phyloP scores from a whole-genome alignment of 306 rosid genomes.

The Lathyrus oleraceus region DNA sequence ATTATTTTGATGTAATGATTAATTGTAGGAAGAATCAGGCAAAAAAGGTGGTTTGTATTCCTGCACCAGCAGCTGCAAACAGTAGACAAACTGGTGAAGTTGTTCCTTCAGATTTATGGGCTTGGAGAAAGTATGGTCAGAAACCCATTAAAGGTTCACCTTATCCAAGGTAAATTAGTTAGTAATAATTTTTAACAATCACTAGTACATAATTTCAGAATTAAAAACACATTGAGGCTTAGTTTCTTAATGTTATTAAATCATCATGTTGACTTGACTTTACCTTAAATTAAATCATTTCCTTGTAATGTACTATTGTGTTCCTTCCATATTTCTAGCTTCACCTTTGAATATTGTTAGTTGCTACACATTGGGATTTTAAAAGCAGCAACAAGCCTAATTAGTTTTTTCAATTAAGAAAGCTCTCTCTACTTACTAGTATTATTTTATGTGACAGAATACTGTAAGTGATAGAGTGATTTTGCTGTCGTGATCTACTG shows the following conservation, averaged over 20 bases:
- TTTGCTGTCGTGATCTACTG: not conserved
- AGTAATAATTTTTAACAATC: not conserved
- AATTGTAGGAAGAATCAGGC: constrained; percentile 76
- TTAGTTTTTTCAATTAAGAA: constrained; percentile 1
- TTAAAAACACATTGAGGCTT: not conserved
- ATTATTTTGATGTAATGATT: not conserved
- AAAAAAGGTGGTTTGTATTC: constrained; percentile 89
- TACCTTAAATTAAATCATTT: constrained; percentile 25
- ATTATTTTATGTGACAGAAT: not conserved
- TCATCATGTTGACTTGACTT: constrained; percentile 9
- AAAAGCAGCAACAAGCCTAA: not conserved
- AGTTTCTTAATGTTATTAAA: not conserved
- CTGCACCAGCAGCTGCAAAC: constrained; percentile 88
- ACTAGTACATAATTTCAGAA: not conserved
- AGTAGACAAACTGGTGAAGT: constrained; percentile 91
- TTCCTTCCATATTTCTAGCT: constrained; percentile 23
- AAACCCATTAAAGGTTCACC: constrained; percentile 99
- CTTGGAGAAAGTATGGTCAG: constrained; percentile 98
- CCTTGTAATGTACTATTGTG: constrained; percentile 33
- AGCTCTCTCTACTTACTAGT: not conserved
- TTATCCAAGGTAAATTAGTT: constrained; percentile 71
- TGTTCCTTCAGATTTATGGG: constrained; percentile 98
- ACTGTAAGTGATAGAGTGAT: not conserved
- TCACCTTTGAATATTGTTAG: constrained; percentile 33
- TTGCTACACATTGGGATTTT: constrained; percentile 16